Conservation (phyloP, 805 yeast genomes). For the Saccharomycopsis olivae region DNA sequence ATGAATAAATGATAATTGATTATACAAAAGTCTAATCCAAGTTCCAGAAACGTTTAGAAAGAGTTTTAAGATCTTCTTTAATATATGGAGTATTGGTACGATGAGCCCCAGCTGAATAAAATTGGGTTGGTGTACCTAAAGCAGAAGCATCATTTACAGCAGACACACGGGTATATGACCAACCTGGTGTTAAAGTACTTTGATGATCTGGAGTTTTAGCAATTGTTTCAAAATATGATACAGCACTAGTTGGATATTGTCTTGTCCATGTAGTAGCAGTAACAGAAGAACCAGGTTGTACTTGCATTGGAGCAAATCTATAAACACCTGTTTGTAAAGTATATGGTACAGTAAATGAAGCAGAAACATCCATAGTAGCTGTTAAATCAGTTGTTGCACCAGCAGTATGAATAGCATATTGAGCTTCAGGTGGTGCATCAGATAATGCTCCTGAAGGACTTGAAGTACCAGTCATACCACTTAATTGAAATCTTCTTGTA, state of each 20-base stretch:
- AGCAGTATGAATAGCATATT: slow-evolving; percentile 19
- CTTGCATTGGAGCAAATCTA: slow-evolving; percentile 87
- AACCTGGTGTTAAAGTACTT: slow-evolving; percentile 53
- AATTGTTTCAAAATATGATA: slow-evolving; percentile 38
- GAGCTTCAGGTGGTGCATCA: slow-evolving; percentile 32
- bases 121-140: slow-evolving; percentile 12
- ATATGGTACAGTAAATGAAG: slow-evolving; percentile 61
- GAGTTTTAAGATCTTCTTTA: too few relatives aligned
- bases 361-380: slow-evolving; percentile 28
- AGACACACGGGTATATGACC: slow-evolving; percentile 62
- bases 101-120: not conserved
- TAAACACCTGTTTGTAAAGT: slow-evolving; percentile 67
- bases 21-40: too few relatives aligned
- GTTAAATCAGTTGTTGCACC: slow-evolving; percentile 19
- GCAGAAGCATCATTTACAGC: slow-evolving; percentile 59
- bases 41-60: too few relatives aligned
- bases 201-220: slow-evolving; percentile 1
- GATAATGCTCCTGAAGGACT: slow-evolving; percentile 35
- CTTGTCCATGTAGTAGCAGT: slow-evolving; percentile 60
- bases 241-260: slow-evolving; percentile 58
- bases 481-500: slow-evolving; percentile 50
- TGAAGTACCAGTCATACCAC: slow-evolving; percentile 60
- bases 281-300: slow-evolving; percentile 65
- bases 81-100: too few relatives aligned
- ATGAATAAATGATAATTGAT: too few relatives aligned